phyloP scores from a whole-genome alignment of 2,329 filamentous ascomycete species.

The Hymenoscyphus repandus region DNA sequence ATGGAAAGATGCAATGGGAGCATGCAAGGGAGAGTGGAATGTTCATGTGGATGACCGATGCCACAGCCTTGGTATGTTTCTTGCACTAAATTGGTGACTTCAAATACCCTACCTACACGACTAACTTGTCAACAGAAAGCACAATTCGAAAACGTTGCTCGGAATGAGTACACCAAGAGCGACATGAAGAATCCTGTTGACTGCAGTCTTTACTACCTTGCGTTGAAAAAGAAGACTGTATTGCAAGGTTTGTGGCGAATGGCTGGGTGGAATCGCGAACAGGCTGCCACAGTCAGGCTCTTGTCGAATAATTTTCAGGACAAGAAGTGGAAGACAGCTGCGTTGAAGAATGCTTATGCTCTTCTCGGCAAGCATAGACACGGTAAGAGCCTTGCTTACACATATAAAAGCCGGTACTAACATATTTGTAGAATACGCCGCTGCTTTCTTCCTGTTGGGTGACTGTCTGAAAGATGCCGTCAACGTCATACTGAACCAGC shows the following conservation, averaged over 20 bases:
- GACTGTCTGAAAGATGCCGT: conserved; percentile 81
- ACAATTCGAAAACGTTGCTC: conserved; percentile 85
- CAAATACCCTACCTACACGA: not conserved
- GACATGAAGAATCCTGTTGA: conserved; percentile 87
- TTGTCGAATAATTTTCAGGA: conserved; percentile 89
- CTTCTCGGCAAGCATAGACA: conserved; percentile 87
- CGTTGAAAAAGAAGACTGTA: conserved; percentile 83
- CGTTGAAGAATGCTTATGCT: conserved; percentile 94
- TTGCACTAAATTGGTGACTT: conserved; percentile 3
- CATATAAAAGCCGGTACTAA: not conserved
- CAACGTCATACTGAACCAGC: conserved; percentile 77
- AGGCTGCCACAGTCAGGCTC: conserved; percentile 70
- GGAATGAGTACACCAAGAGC: conserved; percentile 86
- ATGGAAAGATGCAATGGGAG: conserved; percentile 76
- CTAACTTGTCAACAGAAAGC: conserved; percentile 44
- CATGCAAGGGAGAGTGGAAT: conserved; percentile 81
- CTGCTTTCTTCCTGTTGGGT: conserved; percentile 89
- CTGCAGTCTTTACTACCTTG: conserved; percentile 87
- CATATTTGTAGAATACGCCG: conserved; percentile 68
- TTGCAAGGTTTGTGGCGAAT: conserved; percentile 92
- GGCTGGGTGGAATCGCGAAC: conserved; percentile 84
- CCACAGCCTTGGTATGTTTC: conserved; percentile 62
- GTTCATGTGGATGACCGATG: conserved; percentile 90
- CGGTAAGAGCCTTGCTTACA: conserved; percentile 42
- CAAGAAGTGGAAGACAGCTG: conserved; percentile 79